A percentile compares a stretch with the other conserved stretches of the same genome.
Conservation (phyloP, 1,284 basidiomycete genomes). For the Puccinia polysora region DNA sequence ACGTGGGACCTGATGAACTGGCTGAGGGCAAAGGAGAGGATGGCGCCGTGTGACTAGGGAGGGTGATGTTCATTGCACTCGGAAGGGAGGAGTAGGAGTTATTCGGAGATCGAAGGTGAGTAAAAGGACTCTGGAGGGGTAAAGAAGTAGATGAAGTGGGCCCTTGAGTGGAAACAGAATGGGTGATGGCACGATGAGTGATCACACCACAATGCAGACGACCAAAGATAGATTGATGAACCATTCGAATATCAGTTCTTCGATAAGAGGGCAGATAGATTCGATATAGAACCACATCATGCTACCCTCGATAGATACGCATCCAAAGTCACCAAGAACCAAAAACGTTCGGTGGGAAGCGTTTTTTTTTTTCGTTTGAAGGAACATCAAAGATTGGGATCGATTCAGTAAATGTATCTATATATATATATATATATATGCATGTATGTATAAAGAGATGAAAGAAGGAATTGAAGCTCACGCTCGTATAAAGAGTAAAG, state of each 20-base stretch:
- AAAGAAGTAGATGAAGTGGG: constrained; percentile 34
- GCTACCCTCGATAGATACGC: background rate
- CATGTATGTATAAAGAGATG: background rate
- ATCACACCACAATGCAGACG: constrained; percentile 40
- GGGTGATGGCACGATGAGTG: background rate
- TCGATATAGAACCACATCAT: constrained; percentile 15
- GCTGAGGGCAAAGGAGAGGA: background rate
- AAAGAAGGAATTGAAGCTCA: background rate
- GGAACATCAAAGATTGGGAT: background rate
- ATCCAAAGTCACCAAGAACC: background rate
- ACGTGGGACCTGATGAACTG: background rate
- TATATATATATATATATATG: background rate
- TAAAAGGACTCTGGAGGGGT: background rate
- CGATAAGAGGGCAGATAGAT: constrained; percentile 42
- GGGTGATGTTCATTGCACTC: background rate
- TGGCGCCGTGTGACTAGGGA: background rate
- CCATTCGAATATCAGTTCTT: constrained; percentile 39
- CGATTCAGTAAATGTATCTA: background rate
- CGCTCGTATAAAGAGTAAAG: constrained; percentile 29
- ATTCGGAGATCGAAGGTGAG: background rate
- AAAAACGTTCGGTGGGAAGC: background rate
- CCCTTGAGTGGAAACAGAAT: constrained; percentile 27
- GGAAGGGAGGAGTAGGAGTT: background rate
- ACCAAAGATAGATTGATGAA: constrained; percentile 44
- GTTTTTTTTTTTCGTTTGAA: background rate